phyloP scores from a whole-genome alignment of 441 rosid species.

The Corymbia citriodora region DNA sequence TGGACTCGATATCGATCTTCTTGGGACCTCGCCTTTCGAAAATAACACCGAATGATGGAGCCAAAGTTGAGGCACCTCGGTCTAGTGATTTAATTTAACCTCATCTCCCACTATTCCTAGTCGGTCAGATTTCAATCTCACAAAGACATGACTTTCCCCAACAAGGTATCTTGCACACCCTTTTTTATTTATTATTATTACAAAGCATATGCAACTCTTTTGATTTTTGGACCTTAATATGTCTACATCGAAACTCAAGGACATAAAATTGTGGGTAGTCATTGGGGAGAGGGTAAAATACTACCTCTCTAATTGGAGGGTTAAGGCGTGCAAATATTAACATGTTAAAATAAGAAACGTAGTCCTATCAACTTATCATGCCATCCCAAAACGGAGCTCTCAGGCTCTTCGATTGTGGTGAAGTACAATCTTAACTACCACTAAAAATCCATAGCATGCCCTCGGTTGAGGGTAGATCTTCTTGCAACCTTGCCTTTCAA shows the following conservation, averaged over 20 bases:
- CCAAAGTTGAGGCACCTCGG: rapidly evolving
- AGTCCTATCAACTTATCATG: too few relatives aligned
- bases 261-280: too few relatives aligned
- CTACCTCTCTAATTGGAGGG: too few relatives aligned
- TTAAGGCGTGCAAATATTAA: too few relatives aligned
- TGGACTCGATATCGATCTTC: neutral
- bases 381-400: too few relatives aligned
- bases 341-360: too few relatives aligned
- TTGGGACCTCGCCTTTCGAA: neutral
- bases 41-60: neutral
- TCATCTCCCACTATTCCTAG: neutral
- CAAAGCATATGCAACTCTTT: neutral
- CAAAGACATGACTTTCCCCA: neutral
- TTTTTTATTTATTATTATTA: neutral
- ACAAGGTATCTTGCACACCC: neutral
- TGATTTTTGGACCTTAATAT: too few relatives aligned
- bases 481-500: neutral
- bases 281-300: too few relatives aligned
- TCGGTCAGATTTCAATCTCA: neutral
- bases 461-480: neutral
- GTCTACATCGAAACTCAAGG: too few relatives aligned
- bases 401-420: too few relatives aligned
- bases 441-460: too few relatives aligned
- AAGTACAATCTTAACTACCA: too few relatives aligned
- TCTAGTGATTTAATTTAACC: neutral